Base-by-base conservation (phyloP, 2,329 filamentous ascomycete genomes). In the Diaporthe vexans region DNA sequence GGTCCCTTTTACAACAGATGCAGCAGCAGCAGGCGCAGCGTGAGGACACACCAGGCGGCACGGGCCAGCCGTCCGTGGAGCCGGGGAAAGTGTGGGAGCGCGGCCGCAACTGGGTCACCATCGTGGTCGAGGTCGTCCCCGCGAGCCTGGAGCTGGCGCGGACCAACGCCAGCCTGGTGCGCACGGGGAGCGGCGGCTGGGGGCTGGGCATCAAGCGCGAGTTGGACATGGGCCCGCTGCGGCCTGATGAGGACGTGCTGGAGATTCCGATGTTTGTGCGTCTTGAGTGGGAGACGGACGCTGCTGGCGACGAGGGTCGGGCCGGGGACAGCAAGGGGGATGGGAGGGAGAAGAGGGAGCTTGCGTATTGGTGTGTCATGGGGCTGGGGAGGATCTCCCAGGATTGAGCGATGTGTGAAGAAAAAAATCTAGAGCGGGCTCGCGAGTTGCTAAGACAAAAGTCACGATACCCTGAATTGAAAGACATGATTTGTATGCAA, bases 41-140 rank as follows among this genome's bases (percentile, higher is more conserved):
- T 79, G 85, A 84, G 79, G 85, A 82, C 75, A 78, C 84, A 79
- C 81, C 80, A 76, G 79, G 85, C 80, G 57, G 79, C 35, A 80
- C 81, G n/a, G 83, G 84, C 54, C 87, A 85, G 68, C 89, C 91
- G 65, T 91, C 91, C 80, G 91, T 94, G 21, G 95, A 97, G 82
- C 94, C 94, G 0, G 97, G 96, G 70, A 98, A 98, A 84, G 92
- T 98, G n/a, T 99, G 95, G 94, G 95, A 98, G 77, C 91, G 93
- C 71, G 96, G 95, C 0, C 89, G 95, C 48, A 99, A 98, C 82
- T 98, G 95, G 94, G 97, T 97, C 21, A 97, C 93, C 77, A 94
- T 99, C 15, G 94, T 98, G 26, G 88, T 99, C 35, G 97, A 99
- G 82, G 93, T 99, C 19, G 90, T 98, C 0, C 90, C 95, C 1